Conservation (phyloP, 805 yeast species). For the Saccharomycopsis fermentans region DNA sequence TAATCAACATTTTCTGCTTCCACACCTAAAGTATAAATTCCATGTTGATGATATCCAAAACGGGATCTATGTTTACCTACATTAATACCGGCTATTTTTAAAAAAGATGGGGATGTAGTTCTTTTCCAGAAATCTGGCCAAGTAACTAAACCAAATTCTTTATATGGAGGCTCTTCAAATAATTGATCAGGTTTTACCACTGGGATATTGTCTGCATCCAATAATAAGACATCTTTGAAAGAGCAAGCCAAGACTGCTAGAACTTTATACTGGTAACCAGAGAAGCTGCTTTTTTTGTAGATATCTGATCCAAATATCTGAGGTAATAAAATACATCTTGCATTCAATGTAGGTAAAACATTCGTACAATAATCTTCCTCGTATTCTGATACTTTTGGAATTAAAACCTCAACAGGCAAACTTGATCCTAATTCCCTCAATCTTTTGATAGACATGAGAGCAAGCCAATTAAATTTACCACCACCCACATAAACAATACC, state of each 20-base stretch:
- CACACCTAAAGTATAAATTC: slow-evolving; percentile 26
- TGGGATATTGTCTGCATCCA: slow-evolving; percentile 66
- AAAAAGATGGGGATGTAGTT: slow-evolving; percentile 50
- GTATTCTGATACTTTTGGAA: slow-evolving; percentile 57
- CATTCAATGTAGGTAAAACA: slow-evolving; percentile 52
- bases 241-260: slow-evolving; percentile 61
- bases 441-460: slow-evolving; percentile 39
- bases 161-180: slow-evolving; percentile 33
- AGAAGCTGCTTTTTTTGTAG: slow-evolving; percentile 39
- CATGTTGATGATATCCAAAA: slow-evolving; percentile 31
- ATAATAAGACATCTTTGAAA: slow-evolving; percentile 60
- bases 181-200: slow-evolving; percentile 41
- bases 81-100: slow-evolving; percentile 43
- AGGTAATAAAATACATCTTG: slow-evolving; percentile 53
- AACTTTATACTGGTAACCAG: slow-evolving; percentile 57
- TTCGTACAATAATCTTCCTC: slow-evolving; percentile 55
- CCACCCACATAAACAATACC: slow-evolving; percentile 62
- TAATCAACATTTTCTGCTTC: slow-evolving; percentile 8
- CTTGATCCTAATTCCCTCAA: slow-evolving; percentile 39
- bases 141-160: slow-evolving; percentile 35
- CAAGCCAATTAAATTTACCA: slow-evolving; percentile 46
- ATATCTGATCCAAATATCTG: slow-evolving; percentile 51
- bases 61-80: slow-evolving; percentile 28
- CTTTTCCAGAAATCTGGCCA: slow-evolving; percentile 73
- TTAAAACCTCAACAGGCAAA: slow-evolving; percentile 62